Base-by-base conservation (phyloP, 2,329 filamentous ascomycete genomes). In the Calonectria fujianensis region DNA sequence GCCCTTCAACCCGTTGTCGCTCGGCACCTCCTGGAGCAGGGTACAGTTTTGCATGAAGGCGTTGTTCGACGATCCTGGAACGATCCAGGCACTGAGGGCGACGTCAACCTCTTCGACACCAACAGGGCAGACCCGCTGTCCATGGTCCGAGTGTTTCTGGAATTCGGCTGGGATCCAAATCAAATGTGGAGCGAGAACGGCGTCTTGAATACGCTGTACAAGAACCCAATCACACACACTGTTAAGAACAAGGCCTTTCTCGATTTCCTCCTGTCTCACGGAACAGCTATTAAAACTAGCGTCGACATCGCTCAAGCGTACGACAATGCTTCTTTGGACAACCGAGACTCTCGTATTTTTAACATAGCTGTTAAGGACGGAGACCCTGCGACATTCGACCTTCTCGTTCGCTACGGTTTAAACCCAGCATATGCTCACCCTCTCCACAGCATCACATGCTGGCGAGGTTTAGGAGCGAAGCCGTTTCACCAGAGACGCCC, bases 151-250 rank as follows among this genome's bases (percentile, higher is more conserved):
- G n/a, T 72, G 16, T 72, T 72, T 37, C 70, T 68, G 27, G 64
- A 63, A 32, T 63, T 69, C 61, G 64, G 70, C 29, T 72, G 64
- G 64, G 52, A 72, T 63, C 70, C 70, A 45, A 72, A 72, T 32
- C 70, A 72, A 54, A 41, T 61, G 18, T 68, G 64, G 64, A 51
- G 48, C n/a, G 39, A 64, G 13, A 20, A 45, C 10, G 4, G 9
- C 3, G 31, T 14, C 16, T 13, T 41, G 24, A 8, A 27, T 14
- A 72, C 37, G 45, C 8, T 24, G 4, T 16, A 4, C 63, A 68
- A 61, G 24, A 50, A 11, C 18, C 64, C 64, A 2, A 10, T 72
- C 16, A 16, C 35, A 1, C n/a, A 68, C 14, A 52, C 50, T 10
- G 41, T 72, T 10, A 24, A 8, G 16, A 72, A 72, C 41, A 67